These are phyloP conservation scores for Oropetium thomaeum DNA, from an alignment of 176 grass and related monocot genomes.

Conservation along the genomic window DNA sequence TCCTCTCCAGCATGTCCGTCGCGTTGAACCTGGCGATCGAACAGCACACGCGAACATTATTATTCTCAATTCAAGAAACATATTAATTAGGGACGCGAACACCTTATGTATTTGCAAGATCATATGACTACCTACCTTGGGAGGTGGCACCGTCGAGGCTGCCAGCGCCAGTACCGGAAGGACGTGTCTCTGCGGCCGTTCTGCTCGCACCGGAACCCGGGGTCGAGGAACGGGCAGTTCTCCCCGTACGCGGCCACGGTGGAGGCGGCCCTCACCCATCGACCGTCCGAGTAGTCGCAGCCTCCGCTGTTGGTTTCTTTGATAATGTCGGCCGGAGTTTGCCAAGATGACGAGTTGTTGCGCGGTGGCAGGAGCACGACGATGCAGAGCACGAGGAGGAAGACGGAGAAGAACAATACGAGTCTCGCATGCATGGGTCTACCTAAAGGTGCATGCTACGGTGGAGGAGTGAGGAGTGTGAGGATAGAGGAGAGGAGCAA, in stretches of 20 bases:
- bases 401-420: slow-evolving; percentile 12
- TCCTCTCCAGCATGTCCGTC: slow-evolving; percentile 45
- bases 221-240: slow-evolving; percentile 61
- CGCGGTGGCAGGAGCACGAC: neutral
- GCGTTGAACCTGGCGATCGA: slow-evolving; percentile 36
- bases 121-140: slow-evolving; percentile 37
- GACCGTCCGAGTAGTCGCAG: slow-evolving; percentile 49
- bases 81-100: neutral
- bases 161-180: slow-evolving; percentile 53
- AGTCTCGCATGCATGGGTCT: slow-evolving; percentile 29
- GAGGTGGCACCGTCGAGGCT: slow-evolving; percentile 42
- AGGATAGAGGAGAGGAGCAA: neutral
- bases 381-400: slow-evolving; percentile 17
- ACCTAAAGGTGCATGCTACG: neutral
- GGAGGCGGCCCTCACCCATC: slow-evolving; percentile 41
- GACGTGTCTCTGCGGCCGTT: slow-evolving; percentile 39
- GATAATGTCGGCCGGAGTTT: no score
- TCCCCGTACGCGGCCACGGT: slow-evolving; percentile 28
- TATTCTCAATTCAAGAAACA: no score
- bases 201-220: slow-evolving; percentile 55
- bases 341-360: neutral
- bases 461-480: neutral
- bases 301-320: no score
- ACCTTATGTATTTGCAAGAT: neutral
- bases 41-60: neutral